Evolutionary conservation across 2,329 filamentous ascomycete species (phyloP).

Genomic region (Fonsecaea erecta): DNA sequence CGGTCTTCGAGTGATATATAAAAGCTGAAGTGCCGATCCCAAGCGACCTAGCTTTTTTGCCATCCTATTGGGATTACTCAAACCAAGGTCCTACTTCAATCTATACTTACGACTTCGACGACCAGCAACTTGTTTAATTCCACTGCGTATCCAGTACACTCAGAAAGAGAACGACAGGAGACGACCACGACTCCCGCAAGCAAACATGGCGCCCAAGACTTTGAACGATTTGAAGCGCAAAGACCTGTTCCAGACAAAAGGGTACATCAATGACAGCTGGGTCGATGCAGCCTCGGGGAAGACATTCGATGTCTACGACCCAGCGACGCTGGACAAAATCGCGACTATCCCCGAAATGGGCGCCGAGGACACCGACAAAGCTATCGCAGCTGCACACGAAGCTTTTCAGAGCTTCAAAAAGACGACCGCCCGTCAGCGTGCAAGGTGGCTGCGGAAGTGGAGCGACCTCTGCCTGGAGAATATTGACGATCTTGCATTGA

Average conservation of each 20-base stretch:
- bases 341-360: conserved; percentile 83
- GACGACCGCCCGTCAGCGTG: conserved; percentile 64
- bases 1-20: background rate
- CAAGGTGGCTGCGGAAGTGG: conserved; percentile 69
- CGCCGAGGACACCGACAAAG: conserved; percentile 73
- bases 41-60: background rate
- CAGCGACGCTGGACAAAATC: conserved; percentile 78
- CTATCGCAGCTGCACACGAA: conserved; percentile 77
- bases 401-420: conserved; percentile 68
- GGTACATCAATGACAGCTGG: conserved; percentile 59
- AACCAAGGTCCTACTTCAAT: background rate
- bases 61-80: background rate
- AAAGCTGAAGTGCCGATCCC: background rate
- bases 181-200: background rate
- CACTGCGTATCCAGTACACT: background rate
- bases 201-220: conserved; percentile 28
- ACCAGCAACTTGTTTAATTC: background rate
- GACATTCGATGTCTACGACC: conserved; percentile 86
- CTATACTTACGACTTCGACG: background rate
- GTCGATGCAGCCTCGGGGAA: conserved; percentile 81
- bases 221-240: conserved; percentile 36
- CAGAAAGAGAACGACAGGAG: background rate
- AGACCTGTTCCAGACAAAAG: conserved; percentile 39
- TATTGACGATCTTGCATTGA: conserved; percentile 59
- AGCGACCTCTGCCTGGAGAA: conserved; percentile 69